Conservation (phyloP, 768 basidiomycete species). For the Clathrus columnatus region DNA sequence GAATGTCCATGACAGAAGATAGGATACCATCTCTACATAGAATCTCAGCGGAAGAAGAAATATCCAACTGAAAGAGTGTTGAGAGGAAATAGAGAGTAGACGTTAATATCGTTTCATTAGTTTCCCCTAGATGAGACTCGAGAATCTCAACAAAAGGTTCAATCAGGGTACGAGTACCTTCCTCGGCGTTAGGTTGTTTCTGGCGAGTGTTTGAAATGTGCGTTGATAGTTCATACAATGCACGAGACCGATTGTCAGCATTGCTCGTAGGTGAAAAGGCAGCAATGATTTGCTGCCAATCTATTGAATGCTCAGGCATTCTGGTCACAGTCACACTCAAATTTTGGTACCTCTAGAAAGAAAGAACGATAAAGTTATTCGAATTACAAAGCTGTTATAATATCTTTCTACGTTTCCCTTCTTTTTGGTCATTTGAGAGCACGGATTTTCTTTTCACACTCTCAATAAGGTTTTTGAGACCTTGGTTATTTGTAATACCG, state of each 20-base stretch:
- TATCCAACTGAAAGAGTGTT: conserved; percentile 82
- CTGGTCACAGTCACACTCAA: not conserved
- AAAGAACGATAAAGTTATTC: not conserved
- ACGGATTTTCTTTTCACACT: conserved; percentile 77
- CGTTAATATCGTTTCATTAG: conserved; percentile 43
- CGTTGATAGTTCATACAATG: conserved; percentile 54
- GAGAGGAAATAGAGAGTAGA: conserved; percentile 56
- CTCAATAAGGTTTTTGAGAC: conserved; percentile 64
- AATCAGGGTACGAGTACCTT: conserved; percentile 39
- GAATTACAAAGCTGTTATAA: conserved; percentile 8
- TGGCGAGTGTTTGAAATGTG: conserved; percentile 43
- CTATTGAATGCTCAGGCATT: conserved; percentile 29
- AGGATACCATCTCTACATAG: conserved; percentile 55
- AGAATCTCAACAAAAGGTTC: conserved; percentile 44
- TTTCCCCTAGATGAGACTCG: conserved; percentile 42
- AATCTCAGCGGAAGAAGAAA: conserved; percentile 54
- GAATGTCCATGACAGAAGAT: conserved; percentile 57
- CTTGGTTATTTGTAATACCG: conserved; percentile 14
- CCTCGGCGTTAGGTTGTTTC: conserved; percentile 30
- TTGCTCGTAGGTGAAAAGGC: conserved; percentile 44
- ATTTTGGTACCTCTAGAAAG: not conserved
- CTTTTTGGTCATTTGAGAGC: conserved; percentile 19
- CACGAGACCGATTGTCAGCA: conserved; percentile 48
- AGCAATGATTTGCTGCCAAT: conserved; percentile 41
- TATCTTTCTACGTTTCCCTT: conserved; percentile 34